These are phyloP conservation scores for Theobroma cacao DNA, from an alignment of 345 rosid species.

Conservation along the genomic window DNA sequence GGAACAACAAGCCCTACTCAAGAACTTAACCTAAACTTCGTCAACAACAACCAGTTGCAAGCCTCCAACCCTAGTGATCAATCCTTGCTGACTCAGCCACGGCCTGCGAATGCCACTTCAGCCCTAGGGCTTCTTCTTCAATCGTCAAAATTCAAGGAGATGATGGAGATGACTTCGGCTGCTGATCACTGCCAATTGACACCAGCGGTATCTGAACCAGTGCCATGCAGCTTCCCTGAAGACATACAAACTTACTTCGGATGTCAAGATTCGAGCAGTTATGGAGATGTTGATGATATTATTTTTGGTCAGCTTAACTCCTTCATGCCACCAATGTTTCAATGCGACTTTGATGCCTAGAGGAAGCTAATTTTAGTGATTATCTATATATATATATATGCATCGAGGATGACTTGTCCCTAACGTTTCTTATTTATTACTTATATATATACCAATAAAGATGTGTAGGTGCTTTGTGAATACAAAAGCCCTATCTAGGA, in stretches of 20 bases:
- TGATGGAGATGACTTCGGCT: conserved; percentile 56
- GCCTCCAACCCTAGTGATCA: not conserved
- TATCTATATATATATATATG: not conserved
- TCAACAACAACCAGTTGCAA: conserved; percentile 8
- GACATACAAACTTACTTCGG: conserved; percentile 72
- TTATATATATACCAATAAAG: not conserved
- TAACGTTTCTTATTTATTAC: not conserved
- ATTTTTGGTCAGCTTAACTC: conserved; percentile 59
- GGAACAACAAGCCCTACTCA: conserved; percentile 13
- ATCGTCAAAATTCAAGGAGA: conserved; percentile 65
- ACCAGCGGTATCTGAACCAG: conserved; percentile 22
- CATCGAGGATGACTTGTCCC: not conserved
- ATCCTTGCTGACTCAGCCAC: conserved; percentile 3
- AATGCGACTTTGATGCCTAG: conserved; percentile 46
- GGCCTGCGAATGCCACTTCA: conserved; percentile 41
- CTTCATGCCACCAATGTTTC: conserved; percentile 43
- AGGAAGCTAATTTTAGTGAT: not conserved
- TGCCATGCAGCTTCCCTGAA: conserved; percentile 66
- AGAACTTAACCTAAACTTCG: conserved; percentile 20
- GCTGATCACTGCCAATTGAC: conserved; percentile 18
- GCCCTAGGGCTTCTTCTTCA: conserved; percentile 66
- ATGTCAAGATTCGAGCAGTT: conserved; percentile 52
- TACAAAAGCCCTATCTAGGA: not conserved
- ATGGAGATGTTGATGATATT: conserved; percentile 44
- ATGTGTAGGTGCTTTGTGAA: conserved; percentile 10